These are phyloP conservation scores for Aspergillus amoenus DNA, from an alignment of 2,329 filamentous ascomycete genomes.

Conservation along the genomic window DNA sequence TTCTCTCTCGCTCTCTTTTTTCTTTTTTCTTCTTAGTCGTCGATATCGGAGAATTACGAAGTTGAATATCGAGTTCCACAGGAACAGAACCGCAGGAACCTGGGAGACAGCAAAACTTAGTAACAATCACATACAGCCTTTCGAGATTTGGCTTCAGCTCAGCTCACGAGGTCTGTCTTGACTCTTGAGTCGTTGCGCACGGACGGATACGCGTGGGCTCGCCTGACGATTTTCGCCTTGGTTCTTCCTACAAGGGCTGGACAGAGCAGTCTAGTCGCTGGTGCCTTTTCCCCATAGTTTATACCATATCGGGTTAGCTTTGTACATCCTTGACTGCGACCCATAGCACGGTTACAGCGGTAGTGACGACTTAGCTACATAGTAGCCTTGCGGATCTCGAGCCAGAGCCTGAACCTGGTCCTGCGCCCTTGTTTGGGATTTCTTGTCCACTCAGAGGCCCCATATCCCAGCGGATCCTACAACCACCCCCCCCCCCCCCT, in stretches of 20 bases:
- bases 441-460: slow-evolving; percentile 17
- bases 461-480: slow-evolving; percentile 16
- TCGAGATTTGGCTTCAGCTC: slow-evolving; percentile 19
- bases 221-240: slow-evolving; percentile 18
- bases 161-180: slow-evolving; percentile 24
- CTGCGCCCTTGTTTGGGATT: slow-evolving; percentile 14
- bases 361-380: slow-evolving; percentile 18
- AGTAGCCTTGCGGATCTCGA: slow-evolving; percentile 18
- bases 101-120: slow-evolving; percentile 19
- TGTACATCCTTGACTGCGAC: slow-evolving; percentile 12
- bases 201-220: slow-evolving; percentile 25
- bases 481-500: slow-evolving; percentile 6
- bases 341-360: slow-evolving; percentile 16
- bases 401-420: slow-evolving; percentile 13
- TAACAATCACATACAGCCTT: slow-evolving; percentile 8
- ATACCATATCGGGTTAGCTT: slow-evolving; percentile 14
- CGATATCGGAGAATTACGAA: slow-evolving; percentile 16
- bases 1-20: not conserved
- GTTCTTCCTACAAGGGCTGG: slow-evolving; percentile 14
- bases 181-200: slow-evolving; percentile 20
- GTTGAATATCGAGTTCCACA: slow-evolving; percentile 17
- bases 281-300: slow-evolving; percentile 14
- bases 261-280: slow-evolving; percentile 1
- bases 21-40: slow-evolving; percentile 6
- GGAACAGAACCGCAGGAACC: slow-evolving; percentile 26